Percentiles rank a stretch among this genome's conserved stretches.
Evolutionary conservation across 345 rosid species (phyloP).

Genomic region (Populus alba): DNA sequence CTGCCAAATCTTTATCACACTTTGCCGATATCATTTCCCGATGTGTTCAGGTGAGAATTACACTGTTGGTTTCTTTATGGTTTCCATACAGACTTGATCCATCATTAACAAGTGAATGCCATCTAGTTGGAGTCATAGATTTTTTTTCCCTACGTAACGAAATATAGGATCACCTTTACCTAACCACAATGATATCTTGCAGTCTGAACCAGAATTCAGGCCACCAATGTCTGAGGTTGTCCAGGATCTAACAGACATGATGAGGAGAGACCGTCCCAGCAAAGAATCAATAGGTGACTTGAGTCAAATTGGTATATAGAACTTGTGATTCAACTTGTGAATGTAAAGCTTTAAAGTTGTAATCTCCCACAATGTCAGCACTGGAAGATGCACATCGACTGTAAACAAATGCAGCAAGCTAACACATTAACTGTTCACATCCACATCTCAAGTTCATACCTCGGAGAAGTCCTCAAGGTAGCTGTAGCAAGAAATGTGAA

Average conservation of each 20-base stretch:
- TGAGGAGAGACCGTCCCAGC: slow-evolving; percentile 63
- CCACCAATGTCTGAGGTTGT: slow-evolving; percentile 92
- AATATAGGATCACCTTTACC: background rate
- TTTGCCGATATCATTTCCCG: slow-evolving; percentile 93
- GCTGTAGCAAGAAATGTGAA: background rate
- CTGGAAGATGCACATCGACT: slow-evolving; percentile 4
- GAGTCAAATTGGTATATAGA: slow-evolving; percentile 11
- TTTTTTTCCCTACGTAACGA: background rate
- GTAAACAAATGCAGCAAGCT: slow-evolving; percentile 17
- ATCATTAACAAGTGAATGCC: background rate
- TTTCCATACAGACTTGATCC: background rate
- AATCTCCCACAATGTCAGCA: background rate
- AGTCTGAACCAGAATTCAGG: slow-evolving; percentile 85
- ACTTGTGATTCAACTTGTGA: slow-evolving; percentile 14
- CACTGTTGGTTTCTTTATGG: background rate
- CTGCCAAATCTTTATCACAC: slow-evolving; percentile 83
- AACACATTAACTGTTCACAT: slow-evolving; percentile 2
- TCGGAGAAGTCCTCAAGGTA: background rate
- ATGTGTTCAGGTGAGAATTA: slow-evolving; percentile 75
- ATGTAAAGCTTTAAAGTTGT: slow-evolving; percentile 13
- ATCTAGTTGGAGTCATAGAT: background rate
- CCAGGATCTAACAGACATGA: slow-evolving; percentile 83
- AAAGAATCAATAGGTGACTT: slow-evolving; percentile 53
- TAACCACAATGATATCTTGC: slow-evolving; percentile 17
- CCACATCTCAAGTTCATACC: slow-evolving; percentile 13